Evolutionary conservation across 495 filamentous ascomycete genomes (phyloP).

Genomic region (Hyphodiscus hymeniophilus): DNA sequence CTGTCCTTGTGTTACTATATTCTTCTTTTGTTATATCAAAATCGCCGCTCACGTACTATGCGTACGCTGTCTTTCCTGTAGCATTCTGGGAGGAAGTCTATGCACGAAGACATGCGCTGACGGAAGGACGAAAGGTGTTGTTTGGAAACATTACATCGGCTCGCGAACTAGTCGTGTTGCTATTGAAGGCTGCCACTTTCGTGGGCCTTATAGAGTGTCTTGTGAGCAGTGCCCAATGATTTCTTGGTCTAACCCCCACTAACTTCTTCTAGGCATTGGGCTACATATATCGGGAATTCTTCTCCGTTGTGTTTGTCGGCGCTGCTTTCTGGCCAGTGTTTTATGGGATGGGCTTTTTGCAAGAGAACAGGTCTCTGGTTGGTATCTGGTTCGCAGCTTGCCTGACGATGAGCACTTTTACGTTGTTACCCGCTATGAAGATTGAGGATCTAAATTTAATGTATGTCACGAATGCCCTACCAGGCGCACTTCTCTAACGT

Average conservation of each 20-base stretch:
- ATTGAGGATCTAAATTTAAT: constrained; percentile 69
- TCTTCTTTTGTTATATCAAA: constrained; percentile 71
- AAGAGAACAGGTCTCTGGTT: constrained; percentile 51
- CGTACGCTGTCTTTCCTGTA: constrained; percentile 85
- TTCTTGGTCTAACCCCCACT: background rate
- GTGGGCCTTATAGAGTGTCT: constrained; percentile 72
- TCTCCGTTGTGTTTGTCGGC: constrained; percentile 69
- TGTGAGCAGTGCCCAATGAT: constrained; percentile 50
- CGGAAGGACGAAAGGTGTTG: constrained; percentile 57
- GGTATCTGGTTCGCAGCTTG: constrained; percentile 71
- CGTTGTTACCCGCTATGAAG: constrained; percentile 79
- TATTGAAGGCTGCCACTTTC: constrained; percentile 57
- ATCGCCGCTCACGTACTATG: constrained; percentile 81
- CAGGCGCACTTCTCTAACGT: background rate
- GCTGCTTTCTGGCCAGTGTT: constrained; percentile 70
- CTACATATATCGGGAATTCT: constrained; percentile 85
- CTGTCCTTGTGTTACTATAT: constrained; percentile 65
- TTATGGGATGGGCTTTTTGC: constrained; percentile 67
- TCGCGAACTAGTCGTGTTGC: constrained; percentile 42
- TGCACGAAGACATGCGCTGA: constrained; percentile 62
- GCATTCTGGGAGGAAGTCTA: constrained; percentile 97
- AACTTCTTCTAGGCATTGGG: constrained; percentile 44
- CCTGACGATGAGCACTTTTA: constrained; percentile 80
- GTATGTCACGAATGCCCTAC: constrained; percentile 39
- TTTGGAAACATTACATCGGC: constrained; percentile 58